Percentiles rank a stretch among this genome's conserved stretches.
Conservation (phyloP, 805 yeast genomes). For the Sporopachydermia quercuum region DNA sequence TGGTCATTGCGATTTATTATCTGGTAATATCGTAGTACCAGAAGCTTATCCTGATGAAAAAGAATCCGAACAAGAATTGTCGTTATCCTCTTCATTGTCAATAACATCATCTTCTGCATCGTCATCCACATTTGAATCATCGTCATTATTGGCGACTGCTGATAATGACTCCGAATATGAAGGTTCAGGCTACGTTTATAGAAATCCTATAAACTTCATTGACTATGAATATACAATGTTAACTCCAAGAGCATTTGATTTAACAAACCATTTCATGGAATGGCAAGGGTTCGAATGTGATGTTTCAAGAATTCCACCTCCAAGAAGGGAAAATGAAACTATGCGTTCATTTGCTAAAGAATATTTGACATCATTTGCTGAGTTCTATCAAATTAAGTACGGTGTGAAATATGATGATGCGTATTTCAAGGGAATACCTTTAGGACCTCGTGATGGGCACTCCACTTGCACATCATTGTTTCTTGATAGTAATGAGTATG, state of each 20-base stretch:
- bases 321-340: slow-evolving; percentile 25
- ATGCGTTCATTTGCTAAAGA: slow-evolving; percentile 44
- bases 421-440: background rate
- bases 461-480: slow-evolving; percentile 5
- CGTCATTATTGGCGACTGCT: slow-evolving; percentile 7
- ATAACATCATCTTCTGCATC: slow-evolving; percentile 4
- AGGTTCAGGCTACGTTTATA: background rate
- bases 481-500: slow-evolving; percentile 9
- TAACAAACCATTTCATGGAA: slow-evolving; percentile 61
- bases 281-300: slow-evolving; percentile 78
- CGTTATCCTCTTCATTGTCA: no score
- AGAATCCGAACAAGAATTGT: slow-evolving; percentile 2
- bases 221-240: slow-evolving; percentile 64
- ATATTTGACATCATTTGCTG: slow-evolving; percentile 28
- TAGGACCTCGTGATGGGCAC: background rate
- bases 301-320: slow-evolving; percentile 40
- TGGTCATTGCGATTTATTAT: slow-evolving; percentile 55
- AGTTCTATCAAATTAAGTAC: slow-evolving; percentile 1
- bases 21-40: slow-evolving; percentile 62
- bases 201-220: slow-evolving; percentile 39
- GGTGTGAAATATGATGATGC: slow-evolving; percentile 15
- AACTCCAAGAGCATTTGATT: slow-evolving; percentile 61
- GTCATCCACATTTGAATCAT: slow-evolving; percentile 8
- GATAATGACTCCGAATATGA: slow-evolving; percentile 7
- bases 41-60: slow-evolving; percentile 12